Evolutionary conservation across 2,329 filamentous ascomycete species (phyloP).

Genomic region (Trichoderma sp.): DNA sequence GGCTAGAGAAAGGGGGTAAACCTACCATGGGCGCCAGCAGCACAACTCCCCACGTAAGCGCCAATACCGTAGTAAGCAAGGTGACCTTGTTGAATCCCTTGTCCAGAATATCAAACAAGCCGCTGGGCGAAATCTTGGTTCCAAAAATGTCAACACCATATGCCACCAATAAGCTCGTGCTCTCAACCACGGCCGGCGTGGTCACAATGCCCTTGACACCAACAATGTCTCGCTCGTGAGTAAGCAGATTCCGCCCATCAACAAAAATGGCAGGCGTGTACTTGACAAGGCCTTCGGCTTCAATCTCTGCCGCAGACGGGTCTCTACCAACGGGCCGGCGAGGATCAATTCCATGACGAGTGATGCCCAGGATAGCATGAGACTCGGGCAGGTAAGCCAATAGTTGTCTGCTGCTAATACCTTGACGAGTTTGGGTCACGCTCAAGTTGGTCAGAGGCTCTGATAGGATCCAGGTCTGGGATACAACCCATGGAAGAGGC

Average conservation of each 20-base stretch:
- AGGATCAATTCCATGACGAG: constrained; percentile 76
- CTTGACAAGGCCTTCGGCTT: constrained; percentile 72
- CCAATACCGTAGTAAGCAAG: constrained; percentile 78
- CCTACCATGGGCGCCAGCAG: constrained; percentile 83
- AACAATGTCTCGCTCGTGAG: constrained; percentile 77
- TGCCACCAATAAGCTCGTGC: constrained; percentile 84
- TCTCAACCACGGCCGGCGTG: constrained; percentile 78
- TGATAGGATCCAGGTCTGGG: constrained; percentile 77
- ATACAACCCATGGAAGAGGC: constrained; percentile 69
- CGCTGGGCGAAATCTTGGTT: constrained; percentile 80
- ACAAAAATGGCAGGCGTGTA: constrained; percentile 79
- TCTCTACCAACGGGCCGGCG: constrained; percentile 83
- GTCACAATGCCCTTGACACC: constrained; percentile 72
- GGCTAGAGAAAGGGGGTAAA: not conserved
- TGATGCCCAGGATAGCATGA: constrained; percentile 74
- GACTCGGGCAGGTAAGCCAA: constrained; percentile 72
- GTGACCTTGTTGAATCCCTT: constrained; percentile 91
- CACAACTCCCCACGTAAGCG: constrained; percentile 71
- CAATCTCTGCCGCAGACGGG: constrained; percentile 70
- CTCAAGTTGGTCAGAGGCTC: constrained; percentile 75
- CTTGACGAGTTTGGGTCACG: constrained; percentile 86
- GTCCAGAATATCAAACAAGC: constrained; percentile 86
- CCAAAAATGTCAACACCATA: constrained; percentile 88
- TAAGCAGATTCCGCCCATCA: constrained; percentile 75
- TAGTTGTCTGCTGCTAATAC: constrained; percentile 80